Base-by-base conservation (phyloP, 164 flowering plant genomes). In the Annona squamosa region DNA sequence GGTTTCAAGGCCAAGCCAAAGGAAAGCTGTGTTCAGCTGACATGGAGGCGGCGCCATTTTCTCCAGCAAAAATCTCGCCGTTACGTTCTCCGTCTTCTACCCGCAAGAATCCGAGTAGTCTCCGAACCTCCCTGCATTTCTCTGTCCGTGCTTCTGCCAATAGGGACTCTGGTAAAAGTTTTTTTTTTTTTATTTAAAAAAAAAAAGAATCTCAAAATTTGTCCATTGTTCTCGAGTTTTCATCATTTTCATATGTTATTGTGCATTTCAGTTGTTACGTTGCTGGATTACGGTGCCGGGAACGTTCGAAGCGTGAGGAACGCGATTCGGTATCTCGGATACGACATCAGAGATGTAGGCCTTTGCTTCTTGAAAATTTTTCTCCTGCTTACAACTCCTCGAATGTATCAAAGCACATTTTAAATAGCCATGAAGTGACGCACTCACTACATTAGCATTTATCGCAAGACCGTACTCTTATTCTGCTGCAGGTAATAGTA, bases 241-340 rank as follows among this genome's bases (percentile, higher is more conserved):
- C 17, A 16, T 1, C 37, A 17, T 5, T 17, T 46, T 13, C 13
- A 46, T 10, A 44, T 64, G 63, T 5, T 44, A 47, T 9, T n/a
- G 13, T 12, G 37, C 37, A 26, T 47, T 61, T 67, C 48, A 89
- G 94, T 78, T 62, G 98, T 93, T 56, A 91, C 95, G 46, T 72
- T 93, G 81, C 88, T 93, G 71, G 97, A 93, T 82, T 93, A 93
- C 59, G 98, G 98, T 4, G 98, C 98, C 65, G 97, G 98, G 41
- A 93, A 91, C 81, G 97, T 91, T 19, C 85, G 97, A 10, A 93
- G 98, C 63, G 77, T 93, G 59, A 81, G 97, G 66, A 91, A 93
- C 74, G 98, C 97, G 0, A 89, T 93, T 81, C 86, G 88, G 3
- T 72, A 37, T 69, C 87, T 93, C 47, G 98, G 98, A 45, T 89